These are phyloP conservation scores for Termitomyces sp. DNA, from an alignment of 768 basidiomycete species.

Conservation along the genomic window DNA sequence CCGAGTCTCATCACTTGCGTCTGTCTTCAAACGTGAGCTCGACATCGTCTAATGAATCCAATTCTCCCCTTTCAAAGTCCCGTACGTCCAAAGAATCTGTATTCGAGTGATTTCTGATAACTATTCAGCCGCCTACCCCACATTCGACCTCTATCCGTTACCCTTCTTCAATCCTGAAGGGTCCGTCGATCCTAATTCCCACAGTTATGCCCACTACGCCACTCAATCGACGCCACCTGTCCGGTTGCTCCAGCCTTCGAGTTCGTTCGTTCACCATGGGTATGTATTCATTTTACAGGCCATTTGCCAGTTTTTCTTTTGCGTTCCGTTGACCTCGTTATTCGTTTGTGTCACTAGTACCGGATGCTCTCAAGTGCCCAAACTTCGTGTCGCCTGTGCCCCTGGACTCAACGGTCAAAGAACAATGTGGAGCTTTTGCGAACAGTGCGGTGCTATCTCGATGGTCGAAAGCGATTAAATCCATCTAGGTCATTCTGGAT, in stretches of 20 bases:
- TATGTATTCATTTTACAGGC: conserved; percentile 27
- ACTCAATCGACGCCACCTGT: conserved; percentile 41
- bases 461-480: conserved; percentile 74
- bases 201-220: conserved; percentile 36
- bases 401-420: conserved; percentile 62
- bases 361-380: conserved; percentile 75
- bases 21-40: conserved; percentile 63
- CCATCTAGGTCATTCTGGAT: not conserved
- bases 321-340: not conserved
- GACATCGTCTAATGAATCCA: conserved; percentile 43
- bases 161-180: conserved; percentile 44
- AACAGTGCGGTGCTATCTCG: conserved; percentile 84
- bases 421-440: conserved; percentile 87
- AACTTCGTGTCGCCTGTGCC: conserved; percentile 75
- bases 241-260: conserved; percentile 65
- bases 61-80: conserved; percentile 39
- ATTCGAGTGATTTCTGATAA: not conserved
- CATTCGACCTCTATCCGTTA: conserved; percentile 57
- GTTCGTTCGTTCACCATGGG: conserved; percentile 66
- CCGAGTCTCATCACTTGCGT: conserved; percentile 54
- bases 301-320: conserved; percentile 1
- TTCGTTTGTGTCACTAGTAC: conserved; percentile 4
- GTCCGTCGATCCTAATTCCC: conserved; percentile 42
- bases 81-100: conserved; percentile 31
- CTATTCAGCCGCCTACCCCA: conserved; percentile 45